These are phyloP conservation scores for Platanus orientalis DNA, from an alignment of 164 flowering plant genomes.

Conservation along the genomic window DNA sequence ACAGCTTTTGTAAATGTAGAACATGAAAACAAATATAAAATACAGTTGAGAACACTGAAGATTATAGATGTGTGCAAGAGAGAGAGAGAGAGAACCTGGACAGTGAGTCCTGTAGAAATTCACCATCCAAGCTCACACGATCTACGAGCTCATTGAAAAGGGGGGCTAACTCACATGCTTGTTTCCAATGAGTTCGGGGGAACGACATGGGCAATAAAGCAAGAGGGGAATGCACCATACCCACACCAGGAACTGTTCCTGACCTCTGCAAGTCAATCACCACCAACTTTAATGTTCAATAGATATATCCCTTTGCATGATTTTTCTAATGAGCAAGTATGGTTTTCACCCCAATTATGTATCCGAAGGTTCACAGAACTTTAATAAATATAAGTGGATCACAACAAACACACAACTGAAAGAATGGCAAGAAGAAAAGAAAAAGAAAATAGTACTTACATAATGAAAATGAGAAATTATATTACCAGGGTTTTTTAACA, in stretches of 20 bases:
- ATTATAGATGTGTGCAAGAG: too few species aligned
- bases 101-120: conserved; percentile 77
- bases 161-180: conserved; percentile 89
- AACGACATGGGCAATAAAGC: conserved; percentile 70
- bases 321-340: too few species aligned
- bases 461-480: too few species aligned
- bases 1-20: too few species aligned
- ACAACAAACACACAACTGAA: too few species aligned
- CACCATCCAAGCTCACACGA: conserved; percentile 88
- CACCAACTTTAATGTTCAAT: conserved; percentile 6
- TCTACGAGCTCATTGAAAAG: conserved; percentile 92
- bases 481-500: too few species aligned
- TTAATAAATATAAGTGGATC: neutral
- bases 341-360: too few species aligned
- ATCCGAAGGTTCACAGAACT: too few species aligned
- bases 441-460: too few species aligned
- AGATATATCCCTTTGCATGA: too few species aligned
- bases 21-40: too few species aligned
- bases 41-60: too few species aligned
- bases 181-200: conserved; percentile 63
- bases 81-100: conserved; percentile 52
- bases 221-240: conserved; percentile 88
- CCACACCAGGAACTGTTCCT: conserved; percentile 85
- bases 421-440: neutral
- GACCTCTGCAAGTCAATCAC: conserved; percentile 54